These are phyloP conservation scores for Paracoccidioides lutzii DNA, from an alignment of 2,329 filamentous ascomycete genomes.

Conservation along the genomic window DNA sequence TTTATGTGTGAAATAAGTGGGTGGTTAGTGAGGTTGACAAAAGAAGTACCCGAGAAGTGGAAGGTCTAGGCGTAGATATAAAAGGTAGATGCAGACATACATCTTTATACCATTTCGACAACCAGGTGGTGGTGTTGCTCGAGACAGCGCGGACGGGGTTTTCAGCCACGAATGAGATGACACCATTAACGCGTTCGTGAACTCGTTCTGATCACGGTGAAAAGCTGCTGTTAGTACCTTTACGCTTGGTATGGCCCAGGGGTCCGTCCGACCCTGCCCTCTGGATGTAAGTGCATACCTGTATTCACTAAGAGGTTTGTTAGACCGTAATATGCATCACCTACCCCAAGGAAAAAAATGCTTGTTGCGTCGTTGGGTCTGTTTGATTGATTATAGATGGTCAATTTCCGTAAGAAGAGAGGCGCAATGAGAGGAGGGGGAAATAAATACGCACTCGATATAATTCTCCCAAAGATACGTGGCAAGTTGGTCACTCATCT, in stretches of 20 bases:
- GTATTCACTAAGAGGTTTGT: conserved; percentile 67
- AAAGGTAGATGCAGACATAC: conserved; percentile 19
- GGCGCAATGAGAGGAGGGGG: background rate
- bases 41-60: background rate
- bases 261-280: no score
- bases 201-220: conserved; percentile 1
- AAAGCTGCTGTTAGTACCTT: no score
- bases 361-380: conserved; percentile 54
- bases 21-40: conserved; percentile 2
- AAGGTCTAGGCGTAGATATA: background rate
- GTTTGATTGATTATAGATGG: conserved; percentile 3
- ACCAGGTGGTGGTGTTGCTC: conserved; percentile 54
- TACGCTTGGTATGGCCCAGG: no score
- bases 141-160: conserved; percentile 65
- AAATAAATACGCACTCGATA: conserved; percentile 47
- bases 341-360: conserved; percentile 76
- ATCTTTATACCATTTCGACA: conserved; percentile 70
- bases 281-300: conserved; percentile 36
- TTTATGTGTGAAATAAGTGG: background rate
- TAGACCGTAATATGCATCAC: conserved; percentile 75
- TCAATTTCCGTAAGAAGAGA: conserved; percentile 1
- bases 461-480: conserved; percentile 96
- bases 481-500: conserved; percentile 54
- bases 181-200: conserved; percentile 48
- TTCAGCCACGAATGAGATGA: conserved; percentile 70